Base-by-base conservation (phyloP, 371 early-diverging fungal species). In the Mortierella polycephala region DNA sequence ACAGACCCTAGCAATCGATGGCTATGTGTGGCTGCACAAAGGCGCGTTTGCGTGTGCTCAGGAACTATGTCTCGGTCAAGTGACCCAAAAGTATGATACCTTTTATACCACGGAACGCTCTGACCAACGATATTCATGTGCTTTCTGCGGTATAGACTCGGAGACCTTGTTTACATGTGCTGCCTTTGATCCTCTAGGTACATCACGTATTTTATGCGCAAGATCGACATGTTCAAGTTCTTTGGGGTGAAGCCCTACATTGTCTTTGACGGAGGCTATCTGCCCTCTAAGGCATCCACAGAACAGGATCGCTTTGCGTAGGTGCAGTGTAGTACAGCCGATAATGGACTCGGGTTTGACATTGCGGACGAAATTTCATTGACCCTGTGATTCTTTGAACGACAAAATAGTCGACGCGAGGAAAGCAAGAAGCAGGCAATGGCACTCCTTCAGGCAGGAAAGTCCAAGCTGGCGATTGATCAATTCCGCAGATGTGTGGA, bases 221-320 rank as follows among this genome's bases (percentile, higher is more conserved):
- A 88, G 57, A 88, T 97, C 5, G 81, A 82, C 1, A 85, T 94
- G 83, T 84, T 98, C 37, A 76, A 83, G 40, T 81, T 88, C 69
- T 81, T 89, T 72, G 85, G 85, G n/a, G 89, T 99, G 18, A 87
- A 69, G 20, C 99, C 99, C 0, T 72, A 94, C 40, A 81, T 99
- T 55, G 99, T 99, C 5, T 99, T 99, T 85, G 99, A 99, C 81
- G 99, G 99, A 39, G 95, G 95, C 14, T 83, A 83, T 49, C 84
- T 99, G 9, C 97, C 97, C 0, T 88, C 94, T 50, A 99, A 99
- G 77, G 71, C 81, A 20, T 70, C 64, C 11, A 99, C 98, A 0
- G 94, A 94, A 70, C 68, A 81, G 16, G 89, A 92, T 39, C 87
- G 99, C 16, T 57, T 60, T 5, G 40, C 53, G 79, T 69, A 53